Evolutionary conservation across 805 yeast species (phyloP).

Genomic region (Pichia phayaonensis): DNA sequence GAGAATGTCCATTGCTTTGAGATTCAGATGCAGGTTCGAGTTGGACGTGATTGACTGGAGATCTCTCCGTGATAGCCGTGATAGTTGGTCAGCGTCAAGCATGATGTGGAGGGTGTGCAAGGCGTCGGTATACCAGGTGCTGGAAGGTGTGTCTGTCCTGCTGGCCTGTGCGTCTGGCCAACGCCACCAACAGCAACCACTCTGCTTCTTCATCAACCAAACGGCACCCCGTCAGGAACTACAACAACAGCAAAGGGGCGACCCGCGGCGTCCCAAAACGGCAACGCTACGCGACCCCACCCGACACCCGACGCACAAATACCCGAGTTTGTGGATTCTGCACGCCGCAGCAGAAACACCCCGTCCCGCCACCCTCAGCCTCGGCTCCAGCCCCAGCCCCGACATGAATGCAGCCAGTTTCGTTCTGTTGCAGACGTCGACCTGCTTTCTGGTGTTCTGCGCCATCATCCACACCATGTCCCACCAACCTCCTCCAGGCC

Average conservation of each 20-base stretch:
- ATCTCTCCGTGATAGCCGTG: not conserved
- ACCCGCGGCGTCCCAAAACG: not conserved
- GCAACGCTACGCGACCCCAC: not conserved
- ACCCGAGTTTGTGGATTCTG: not conserved
- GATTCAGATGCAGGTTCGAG: not conserved
- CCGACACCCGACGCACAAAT: not conserved
- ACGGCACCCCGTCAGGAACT: too few relatives aligned
- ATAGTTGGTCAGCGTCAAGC: not conserved
- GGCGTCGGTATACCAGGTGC: too few relatives aligned
- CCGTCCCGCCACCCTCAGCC: too few relatives aligned
- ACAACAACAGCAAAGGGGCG: too few relatives aligned
- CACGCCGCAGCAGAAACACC: too few relatives aligned
- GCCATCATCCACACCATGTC: slow-evolving; percentile 7
- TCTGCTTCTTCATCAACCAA: too few relatives aligned
- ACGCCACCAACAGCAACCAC: too few relatives aligned
- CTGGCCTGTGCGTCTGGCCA: too few relatives aligned
- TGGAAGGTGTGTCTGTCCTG: too few relatives aligned
- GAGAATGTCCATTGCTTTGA: not conserved
- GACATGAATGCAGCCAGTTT: not conserved
- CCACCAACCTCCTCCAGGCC: slow-evolving; percentile 8
- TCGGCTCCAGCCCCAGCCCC: not conserved
- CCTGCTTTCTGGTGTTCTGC: not conserved
- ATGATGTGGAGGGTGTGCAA: not conserved
- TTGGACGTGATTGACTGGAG: not conserved
- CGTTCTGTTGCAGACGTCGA: not conserved